Conservation (phyloP, 1,139 yeast genomes). For the Yamadazyma blattariae region DNA sequence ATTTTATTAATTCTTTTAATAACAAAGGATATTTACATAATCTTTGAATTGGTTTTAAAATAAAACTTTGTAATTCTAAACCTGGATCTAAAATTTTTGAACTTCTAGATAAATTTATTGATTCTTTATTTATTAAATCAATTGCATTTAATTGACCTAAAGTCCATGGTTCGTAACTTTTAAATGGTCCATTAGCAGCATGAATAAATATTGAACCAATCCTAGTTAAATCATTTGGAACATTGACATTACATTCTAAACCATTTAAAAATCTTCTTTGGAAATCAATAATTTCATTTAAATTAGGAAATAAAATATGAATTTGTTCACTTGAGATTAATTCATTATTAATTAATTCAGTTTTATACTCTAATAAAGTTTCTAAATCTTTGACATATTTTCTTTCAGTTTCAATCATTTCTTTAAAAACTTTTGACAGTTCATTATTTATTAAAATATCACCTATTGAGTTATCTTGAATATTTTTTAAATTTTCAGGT, state of each 20-base stretch:
- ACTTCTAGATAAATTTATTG: conserved; percentile 52
- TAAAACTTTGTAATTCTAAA: conserved; percentile 83
- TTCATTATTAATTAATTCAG: conserved; percentile 63
- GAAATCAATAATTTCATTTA: conserved; percentile 81
- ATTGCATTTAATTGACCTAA: conserved; percentile 83
- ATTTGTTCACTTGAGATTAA: conserved; percentile 76
- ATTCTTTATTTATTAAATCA: conserved; percentile 70
- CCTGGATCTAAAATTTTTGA: conserved; percentile 75
- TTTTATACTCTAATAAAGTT: conserved; percentile 62
- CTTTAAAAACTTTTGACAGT: conserved; percentile 77
- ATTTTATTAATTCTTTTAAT: conserved; percentile 69
- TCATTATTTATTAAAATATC: conserved; percentile 45
- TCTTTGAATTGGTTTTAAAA: conserved; percentile 93
- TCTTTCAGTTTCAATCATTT: conserved; percentile 84
- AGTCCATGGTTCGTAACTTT: conserved; percentile 89
- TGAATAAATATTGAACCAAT: conserved; percentile 85
- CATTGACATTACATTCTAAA: conserved; percentile 79
- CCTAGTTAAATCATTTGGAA: conserved; percentile 74
- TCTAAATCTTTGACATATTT: conserved; percentile 91
- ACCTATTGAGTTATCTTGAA: conserved; percentile 15
- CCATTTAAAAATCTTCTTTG: conserved; percentile 89
- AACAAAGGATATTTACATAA: conserved; percentile 89
- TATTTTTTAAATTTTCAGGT: conserved; percentile 13
- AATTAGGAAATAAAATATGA: conserved; percentile 82
- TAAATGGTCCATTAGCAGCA: conserved; percentile 75